phyloP scores from a whole-genome alignment of 2,329 filamentous ascomycete species.

The Massarina eburnea region DNA sequence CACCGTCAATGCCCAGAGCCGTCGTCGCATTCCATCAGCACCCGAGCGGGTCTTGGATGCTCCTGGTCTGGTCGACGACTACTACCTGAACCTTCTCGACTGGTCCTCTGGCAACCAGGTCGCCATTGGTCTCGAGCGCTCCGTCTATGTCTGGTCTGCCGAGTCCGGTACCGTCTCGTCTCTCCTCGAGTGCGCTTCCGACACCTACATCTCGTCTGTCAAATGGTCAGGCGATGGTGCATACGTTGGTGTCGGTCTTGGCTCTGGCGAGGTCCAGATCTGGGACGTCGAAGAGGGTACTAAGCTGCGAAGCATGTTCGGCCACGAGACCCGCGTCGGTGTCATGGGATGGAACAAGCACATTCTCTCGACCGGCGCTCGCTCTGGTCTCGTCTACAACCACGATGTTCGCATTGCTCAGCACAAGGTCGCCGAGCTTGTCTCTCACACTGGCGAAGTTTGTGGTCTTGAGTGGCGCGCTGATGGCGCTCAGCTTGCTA shows the following conservation, averaged over 20 bases:
- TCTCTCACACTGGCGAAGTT: slow-evolving; percentile 96
- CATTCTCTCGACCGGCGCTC: slow-evolving; percentile 89
- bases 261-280: slow-evolving; percentile 96
- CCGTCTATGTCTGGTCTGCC: slow-evolving; percentile 97
- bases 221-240: slow-evolving; percentile 98
- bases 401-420: slow-evolving; percentile 97
- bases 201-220: slow-evolving; percentile 96
- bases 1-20: slow-evolving; percentile 77
- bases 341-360: slow-evolving; percentile 99
- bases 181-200: slow-evolving; percentile 80
- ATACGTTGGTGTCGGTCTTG: slow-evolving; percentile 93
- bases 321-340: slow-evolving; percentile 92
- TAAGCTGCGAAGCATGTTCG: slow-evolving; percentile 98
- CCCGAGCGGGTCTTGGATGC: slow-evolving; percentile 96
- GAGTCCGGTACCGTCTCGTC: slow-evolving; percentile 88
- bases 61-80: slow-evolving; percentile 94
- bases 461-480: slow-evolving; percentile 97
- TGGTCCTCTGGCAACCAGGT: slow-evolving; percentile 99
- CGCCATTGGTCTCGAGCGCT: slow-evolving; percentile 94
- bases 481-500: slow-evolving; percentile 94
- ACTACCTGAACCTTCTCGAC: slow-evolving; percentile 97
- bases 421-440: slow-evolving; percentile 96
- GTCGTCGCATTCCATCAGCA: slow-evolving; percentile 88
- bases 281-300: slow-evolving; percentile 95
- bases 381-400: slow-evolving; percentile 95